Evolutionary conservation across 2,329 filamentous ascomycete genomes (phyloP).

Genomic region (Cytospora schulzeri): DNA sequence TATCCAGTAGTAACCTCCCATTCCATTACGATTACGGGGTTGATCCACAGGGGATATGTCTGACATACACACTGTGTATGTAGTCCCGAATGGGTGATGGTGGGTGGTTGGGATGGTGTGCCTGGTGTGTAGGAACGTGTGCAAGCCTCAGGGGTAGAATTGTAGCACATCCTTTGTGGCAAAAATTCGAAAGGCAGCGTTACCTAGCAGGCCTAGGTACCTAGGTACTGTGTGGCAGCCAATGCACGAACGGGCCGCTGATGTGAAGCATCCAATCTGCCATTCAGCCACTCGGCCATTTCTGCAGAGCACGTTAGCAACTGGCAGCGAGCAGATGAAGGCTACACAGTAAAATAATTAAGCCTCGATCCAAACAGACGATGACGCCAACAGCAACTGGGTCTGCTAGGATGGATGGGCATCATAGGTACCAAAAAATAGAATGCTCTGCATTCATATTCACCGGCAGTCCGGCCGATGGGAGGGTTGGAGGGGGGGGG

Average conservation of each 20-base stretch:
- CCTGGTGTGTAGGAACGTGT: neutral
- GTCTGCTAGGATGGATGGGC: neutral
- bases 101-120: neutral
- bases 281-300: neutral
- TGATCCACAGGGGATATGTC: neutral
- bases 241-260: neutral
- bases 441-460: neutral
- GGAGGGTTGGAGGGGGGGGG: too few species aligned
- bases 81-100: neutral
- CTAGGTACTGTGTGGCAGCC: too few species aligned
- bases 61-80: too few species aligned
- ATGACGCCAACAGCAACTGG: neutral
- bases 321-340: neutral
- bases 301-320: neutral
- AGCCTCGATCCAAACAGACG: neutral
- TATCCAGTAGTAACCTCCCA: neutral
- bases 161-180: slow-evolving; percentile 10
- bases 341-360: neutral
- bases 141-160: slow-evolving; percentile 14
- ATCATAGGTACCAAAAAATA: neutral
- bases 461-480: neutral
- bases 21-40: too few species aligned
- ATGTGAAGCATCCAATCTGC: neutral
- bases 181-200: neutral
- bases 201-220: too few species aligned